Evolutionary conservation across 73 alveolate species (phyloP), one percentile per base, ranked within the genome.

Genomic region (Halteria grandinella): DNA sequence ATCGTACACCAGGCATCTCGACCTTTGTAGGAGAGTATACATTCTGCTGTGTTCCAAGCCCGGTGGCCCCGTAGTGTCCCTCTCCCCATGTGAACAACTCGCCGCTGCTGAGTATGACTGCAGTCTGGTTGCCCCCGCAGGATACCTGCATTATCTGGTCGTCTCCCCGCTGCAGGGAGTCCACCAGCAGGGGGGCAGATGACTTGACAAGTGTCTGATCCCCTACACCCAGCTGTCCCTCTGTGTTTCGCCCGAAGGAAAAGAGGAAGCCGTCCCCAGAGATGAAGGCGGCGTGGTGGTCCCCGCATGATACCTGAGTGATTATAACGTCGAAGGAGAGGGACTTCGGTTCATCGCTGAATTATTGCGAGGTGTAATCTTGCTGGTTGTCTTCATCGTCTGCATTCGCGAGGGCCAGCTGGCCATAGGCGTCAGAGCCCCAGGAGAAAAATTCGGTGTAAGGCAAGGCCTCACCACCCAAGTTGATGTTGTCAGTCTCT

Each of bases 201-300:
- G 83, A 48, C 23, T 17, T 33, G 17, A 29, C 37, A 49, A 70
- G 48, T 6, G 40, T 34, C 5, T 18, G 55, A 25, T 70, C 83
- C 14, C 83, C 83, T 24, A 70, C 83, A 25, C 80, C 80, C 1
- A 66, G 52, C 43, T 66, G 29, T 7, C 80, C 80, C 27, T 66
- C 63, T 5, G 6, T 23, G 23, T 66, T 66, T 41, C 52, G 43
- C n/a, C 80, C 80, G 18, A 66, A 63, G 18, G 60, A 66, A 21
- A 66, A 66, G 17, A 66, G 69, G 32, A 66, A 66, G 6, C 43
- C 66, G 31, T 66, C 80, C 7, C 69, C 80, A 7, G 80, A 66
- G 2, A 66, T 66, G 29, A 66, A 66, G 2, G 63, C 80, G 28
- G 69, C 63, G 47, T 66, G 80, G 28, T 66, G 39, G 11, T 41